Base-by-base conservation (phyloP, 2,329 filamentous ascomycete genomes). In the Epichloe uncinata region DNA sequence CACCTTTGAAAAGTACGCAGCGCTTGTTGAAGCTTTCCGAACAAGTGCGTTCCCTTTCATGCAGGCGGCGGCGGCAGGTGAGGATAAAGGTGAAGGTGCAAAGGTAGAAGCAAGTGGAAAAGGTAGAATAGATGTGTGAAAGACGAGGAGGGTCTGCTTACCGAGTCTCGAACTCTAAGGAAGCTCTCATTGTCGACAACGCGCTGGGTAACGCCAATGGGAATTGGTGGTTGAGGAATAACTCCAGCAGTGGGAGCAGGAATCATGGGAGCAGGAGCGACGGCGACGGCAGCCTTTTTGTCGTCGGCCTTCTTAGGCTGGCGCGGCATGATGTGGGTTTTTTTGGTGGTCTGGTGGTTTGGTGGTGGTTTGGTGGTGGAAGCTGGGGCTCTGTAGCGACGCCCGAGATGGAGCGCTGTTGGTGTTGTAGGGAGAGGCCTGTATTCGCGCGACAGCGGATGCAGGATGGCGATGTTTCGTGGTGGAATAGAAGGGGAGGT, bases 81-180 rank as follows among this genome's bases (percentile, higher is more conserved):
- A 26, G 3, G 26, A 7, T 7, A 7, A n/a, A 22, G 20, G 20
- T 4, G 12, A 26, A 30, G n/a, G 33, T 34, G 9, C 15, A 18
- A 42, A 42, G 15, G 18, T 13, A 12, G n/a, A 30, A 30, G 11
- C 26, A 42, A 40, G 16, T 37, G 37, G 20, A 36, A 18, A 4
- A 4, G 15, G 50, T 48, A 51, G 48, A 35, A 38, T 41, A 45
- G 48, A 53, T 43, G 51, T 38, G 52, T 54, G 48, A 53, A 46
- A 16, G 44, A 16, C 16, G 7, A 50, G n/a, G n/a, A n/a, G 35
- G n/a, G 5, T 41, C 49, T 51, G 71, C 85, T 77, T 82, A 94
- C 88, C 64, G 81, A 83, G 65, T 94, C 87, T 61, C 87, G 80
- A 45, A 89, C 87, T 62, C 83, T 77, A 53, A 87, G 77, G 65